phyloP scores from a whole-genome alignment of 2,329 filamentous ascomycete genomes.

The Claviceps humidiphila region DNA sequence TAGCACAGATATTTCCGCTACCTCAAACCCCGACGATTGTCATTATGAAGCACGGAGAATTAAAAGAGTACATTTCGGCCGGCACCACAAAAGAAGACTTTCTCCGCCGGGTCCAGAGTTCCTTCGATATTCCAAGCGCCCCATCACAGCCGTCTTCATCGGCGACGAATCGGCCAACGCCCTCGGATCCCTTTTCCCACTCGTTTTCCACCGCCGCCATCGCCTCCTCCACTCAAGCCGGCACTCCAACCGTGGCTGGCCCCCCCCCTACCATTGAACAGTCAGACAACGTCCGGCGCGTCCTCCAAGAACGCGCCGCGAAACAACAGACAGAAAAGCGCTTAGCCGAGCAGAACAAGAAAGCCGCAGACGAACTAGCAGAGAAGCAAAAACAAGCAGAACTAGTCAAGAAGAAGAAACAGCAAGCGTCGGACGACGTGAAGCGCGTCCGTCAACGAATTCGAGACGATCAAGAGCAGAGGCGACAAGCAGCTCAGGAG shows the following conservation, averaged over 20 bases:
- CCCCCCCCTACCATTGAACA: constrained; percentile 13
- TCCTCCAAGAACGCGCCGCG: constrained; percentile 38
- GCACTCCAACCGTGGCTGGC: constrained; percentile 7
- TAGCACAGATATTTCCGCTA: constrained; percentile 74
- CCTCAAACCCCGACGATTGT: constrained; percentile 65
- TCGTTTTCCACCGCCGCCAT: constrained; percentile 1
- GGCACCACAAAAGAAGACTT: constrained; percentile 56
- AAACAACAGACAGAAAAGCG: constrained; percentile 28
- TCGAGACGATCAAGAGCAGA: constrained; percentile 60
- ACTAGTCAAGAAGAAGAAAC: constrained; percentile 48
- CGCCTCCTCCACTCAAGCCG: constrained; percentile 5
- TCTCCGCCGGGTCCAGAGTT: constrained; percentile 26
- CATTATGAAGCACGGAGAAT: constrained; percentile 63
- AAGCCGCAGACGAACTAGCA: constrained; percentile 34
- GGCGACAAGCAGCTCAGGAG: constrained; percentile 42
- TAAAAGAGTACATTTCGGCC: constrained; percentile 62
- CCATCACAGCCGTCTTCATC: constrained; percentile 8
- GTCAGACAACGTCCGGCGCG: constrained; percentile 21
- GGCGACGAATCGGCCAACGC: constrained; percentile 3
- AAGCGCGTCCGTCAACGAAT: constrained; percentile 61
- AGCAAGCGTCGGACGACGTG: constrained; percentile 54
- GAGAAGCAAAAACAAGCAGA: constrained; percentile 35
- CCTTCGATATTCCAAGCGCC: constrained; percentile 16
- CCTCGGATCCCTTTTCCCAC: neutral
- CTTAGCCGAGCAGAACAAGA: constrained; percentile 26